Evolutionary conservation across 2,329 filamentous ascomycete genomes (phyloP).

Genomic region (Trichophyton schoenleinii): DNA sequence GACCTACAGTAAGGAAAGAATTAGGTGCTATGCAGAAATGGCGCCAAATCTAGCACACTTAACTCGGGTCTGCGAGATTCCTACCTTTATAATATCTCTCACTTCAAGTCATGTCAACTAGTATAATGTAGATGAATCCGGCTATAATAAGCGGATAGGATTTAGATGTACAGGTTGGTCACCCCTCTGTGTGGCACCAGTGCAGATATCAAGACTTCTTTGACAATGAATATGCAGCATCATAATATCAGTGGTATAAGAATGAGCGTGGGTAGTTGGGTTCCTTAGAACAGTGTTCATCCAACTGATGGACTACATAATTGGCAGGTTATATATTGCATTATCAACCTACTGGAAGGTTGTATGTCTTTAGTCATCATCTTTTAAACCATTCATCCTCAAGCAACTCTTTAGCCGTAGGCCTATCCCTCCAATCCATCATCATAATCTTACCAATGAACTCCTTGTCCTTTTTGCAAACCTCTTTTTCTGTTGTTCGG

Average conservation of each 20-base stretch:
- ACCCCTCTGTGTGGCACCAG: too few species aligned
- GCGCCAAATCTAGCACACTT: too few species aligned
- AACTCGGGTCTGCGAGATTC: too few species aligned
- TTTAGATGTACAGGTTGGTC: too few species aligned
- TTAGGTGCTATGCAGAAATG: too few species aligned
- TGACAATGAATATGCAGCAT: too few species aligned
- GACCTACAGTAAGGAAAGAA: too few species aligned
- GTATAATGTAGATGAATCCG: too few species aligned
- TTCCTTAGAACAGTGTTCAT: not conserved
- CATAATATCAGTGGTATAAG: not conserved
- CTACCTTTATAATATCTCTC: too few species aligned
- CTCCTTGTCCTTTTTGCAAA: slow-evolving; percentile 21
- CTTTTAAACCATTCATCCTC: not conserved
- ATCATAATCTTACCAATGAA: slow-evolving; percentile 36
- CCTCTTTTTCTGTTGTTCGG: slow-evolving; percentile 17
- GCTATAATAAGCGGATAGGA: too few species aligned
- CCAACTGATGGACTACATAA: not conserved
- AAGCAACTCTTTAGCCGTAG: slow-evolving; percentile 21
- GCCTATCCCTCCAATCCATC: slow-evolving; percentile 32
- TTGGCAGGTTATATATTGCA: not conserved
- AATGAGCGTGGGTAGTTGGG: not conserved
- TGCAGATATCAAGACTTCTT: too few species aligned
- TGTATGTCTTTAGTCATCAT: not conserved
- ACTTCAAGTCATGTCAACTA: too few species aligned
- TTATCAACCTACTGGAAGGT: not conserved